Percentiles rank a stretch among this genome's conserved stretches.
These are phyloP conservation scores for Penicillium italicum DNA, from an alignment of 2,329 filamentous ascomycete genomes.

Conservation along the genomic window DNA sequence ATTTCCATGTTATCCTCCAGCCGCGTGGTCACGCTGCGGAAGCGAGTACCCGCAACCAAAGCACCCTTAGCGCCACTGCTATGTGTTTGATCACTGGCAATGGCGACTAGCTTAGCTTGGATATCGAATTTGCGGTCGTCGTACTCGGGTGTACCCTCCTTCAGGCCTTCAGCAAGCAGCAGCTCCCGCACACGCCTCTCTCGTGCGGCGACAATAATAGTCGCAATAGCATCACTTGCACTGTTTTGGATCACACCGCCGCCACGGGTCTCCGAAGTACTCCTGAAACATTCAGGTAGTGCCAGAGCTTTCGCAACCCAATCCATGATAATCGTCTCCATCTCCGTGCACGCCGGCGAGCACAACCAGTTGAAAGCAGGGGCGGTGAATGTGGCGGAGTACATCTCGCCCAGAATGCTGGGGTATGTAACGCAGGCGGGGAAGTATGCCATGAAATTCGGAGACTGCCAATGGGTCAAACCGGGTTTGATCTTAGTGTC, in stretches of 20 bases:
- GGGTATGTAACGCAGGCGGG: constrained; percentile 78
- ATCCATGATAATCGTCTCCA: constrained; percentile 89
- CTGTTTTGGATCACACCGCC: constrained; percentile 94
- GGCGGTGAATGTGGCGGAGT: constrained; percentile 80
- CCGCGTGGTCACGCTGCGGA: constrained; percentile 62
- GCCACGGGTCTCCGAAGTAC: constrained; percentile 61
- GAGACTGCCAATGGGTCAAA: constrained; percentile 90
- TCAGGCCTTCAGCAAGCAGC: constrained; percentile 49
- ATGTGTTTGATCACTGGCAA: constrained; percentile 77
- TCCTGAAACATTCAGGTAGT: constrained; percentile 70
- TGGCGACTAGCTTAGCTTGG: constrained; percentile 69
- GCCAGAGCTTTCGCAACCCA: constrained; percentile 77
- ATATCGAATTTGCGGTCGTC: constrained; percentile 68
- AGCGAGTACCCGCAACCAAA: constrained; percentile 79
- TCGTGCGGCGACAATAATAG: constrained; percentile 79
- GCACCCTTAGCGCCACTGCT: constrained; percentile 84
- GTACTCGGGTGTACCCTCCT: constrained; percentile 51
- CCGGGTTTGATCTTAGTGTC: constrained; percentile 84
- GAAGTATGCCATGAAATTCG: constrained; percentile 96
- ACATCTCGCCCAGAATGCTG: constrained; percentile 84
- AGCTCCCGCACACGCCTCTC: constrained; percentile 69
- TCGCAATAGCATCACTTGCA: constrained; percentile 82
- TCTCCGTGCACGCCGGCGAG: constrained; percentile 83
- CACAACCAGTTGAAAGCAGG: constrained; percentile 98
- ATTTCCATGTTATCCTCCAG: constrained; percentile 66